Conservation (phyloP, 306 rosid genomes). For the Crotalaria pallida region DNA sequence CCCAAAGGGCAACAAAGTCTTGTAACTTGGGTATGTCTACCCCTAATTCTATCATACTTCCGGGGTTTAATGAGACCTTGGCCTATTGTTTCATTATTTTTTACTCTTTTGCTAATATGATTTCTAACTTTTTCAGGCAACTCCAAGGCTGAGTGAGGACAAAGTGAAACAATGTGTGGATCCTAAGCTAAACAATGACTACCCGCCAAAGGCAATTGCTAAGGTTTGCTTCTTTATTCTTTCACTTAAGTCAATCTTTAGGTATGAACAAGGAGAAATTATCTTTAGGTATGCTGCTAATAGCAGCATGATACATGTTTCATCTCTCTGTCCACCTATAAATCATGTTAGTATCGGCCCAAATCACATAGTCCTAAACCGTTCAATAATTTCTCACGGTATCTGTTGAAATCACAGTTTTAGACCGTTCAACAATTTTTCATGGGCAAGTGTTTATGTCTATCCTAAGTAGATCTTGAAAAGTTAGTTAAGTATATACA, state of each 20-base stretch:
- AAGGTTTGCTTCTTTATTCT: slow-evolving; percentile 46
- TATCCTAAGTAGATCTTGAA: no score
- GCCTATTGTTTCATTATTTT: neutral
- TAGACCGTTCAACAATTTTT: no score
- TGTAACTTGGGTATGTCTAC: slow-evolving; percentile 83
- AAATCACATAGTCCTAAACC: no score
- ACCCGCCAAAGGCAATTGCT: slow-evolving; percentile 93
- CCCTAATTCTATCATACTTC: neutral
- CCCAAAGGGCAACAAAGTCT: slow-evolving; percentile 99
- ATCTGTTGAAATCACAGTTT: no score
- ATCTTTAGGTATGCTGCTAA: no score
- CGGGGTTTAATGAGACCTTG: neutral
- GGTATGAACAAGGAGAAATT: no score
- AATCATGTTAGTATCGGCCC: no score
- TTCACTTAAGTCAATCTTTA: neutral
- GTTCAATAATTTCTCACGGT: no score
- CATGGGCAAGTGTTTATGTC: no score
- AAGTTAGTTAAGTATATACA: no score
- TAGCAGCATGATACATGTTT: no score
- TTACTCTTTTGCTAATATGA: neutral
- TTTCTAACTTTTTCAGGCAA: slow-evolving; percentile 57
- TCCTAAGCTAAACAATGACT: slow-evolving; percentile 89
- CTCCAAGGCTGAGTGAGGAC: slow-evolving; percentile 98
- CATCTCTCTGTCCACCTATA: no score
- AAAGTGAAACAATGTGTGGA: slow-evolving; percentile 98